phyloP scores from a whole-genome alignment of 1,139 yeast genomes.

The Yamadazyma sp. region DNA sequence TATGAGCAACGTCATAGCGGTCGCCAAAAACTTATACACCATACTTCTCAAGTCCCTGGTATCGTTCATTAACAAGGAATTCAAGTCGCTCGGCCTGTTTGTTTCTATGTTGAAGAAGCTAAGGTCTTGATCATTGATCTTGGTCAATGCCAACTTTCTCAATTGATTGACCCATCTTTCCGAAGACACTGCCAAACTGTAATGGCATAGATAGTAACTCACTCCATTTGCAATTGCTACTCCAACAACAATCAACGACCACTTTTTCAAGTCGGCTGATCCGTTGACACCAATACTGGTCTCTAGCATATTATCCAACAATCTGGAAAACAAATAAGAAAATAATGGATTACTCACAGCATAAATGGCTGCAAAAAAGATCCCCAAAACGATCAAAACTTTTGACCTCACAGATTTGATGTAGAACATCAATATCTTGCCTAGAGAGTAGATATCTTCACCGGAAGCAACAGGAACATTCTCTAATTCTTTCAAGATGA shows the following conservation, averaged over 20 bases:
- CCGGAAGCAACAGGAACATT: constrained; percentile 6
- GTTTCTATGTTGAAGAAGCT: constrained; percentile 48
- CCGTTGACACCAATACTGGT: constrained; percentile 30
- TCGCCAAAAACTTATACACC: constrained; percentile 60
- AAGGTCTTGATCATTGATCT: constrained; percentile 53
- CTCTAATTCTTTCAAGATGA: constrained; percentile 21
- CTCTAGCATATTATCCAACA: constrained; percentile 57
- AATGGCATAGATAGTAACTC: constrained; percentile 51
- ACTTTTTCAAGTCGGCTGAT: constrained; percentile 38
- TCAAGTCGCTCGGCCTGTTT: constrained; percentile 54
- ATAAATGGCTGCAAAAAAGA: constrained; percentile 50
- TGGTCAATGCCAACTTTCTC: constrained; percentile 50
- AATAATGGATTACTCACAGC: constrained; percentile 76
- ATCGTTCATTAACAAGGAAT: constrained; percentile 75
- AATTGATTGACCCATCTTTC: constrained; percentile 67
- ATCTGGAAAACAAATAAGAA: constrained; percentile 71
- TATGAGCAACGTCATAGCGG: constrained; percentile 50
- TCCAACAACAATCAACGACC: constrained; percentile 68
- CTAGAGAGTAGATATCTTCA: constrained; percentile 16
- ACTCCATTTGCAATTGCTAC: constrained; percentile 64
- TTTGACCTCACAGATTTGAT: constrained; percentile 29
- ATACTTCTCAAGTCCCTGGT: constrained; percentile 71
- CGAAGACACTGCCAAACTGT: constrained; percentile 55
- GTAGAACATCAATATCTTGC: constrained; percentile 14
- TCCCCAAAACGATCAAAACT: constrained; percentile 47